These are phyloP conservation scores for Beauveria brongniartii DNA, from an alignment of 2,329 filamentous ascomycete genomes.

Conservation along the genomic window DNA sequence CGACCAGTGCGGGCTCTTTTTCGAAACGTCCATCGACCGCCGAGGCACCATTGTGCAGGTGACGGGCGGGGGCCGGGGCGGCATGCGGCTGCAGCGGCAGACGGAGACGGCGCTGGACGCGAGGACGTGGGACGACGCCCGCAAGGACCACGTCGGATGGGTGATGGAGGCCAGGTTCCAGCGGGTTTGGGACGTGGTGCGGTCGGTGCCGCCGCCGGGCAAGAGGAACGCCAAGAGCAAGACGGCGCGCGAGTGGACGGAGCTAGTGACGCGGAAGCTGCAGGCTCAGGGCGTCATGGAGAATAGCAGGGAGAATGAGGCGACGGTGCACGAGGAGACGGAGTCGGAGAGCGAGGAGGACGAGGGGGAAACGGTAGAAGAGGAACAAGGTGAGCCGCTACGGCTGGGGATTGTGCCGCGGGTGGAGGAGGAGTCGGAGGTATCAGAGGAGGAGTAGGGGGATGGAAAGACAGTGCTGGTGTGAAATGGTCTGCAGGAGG, in stretches of 20 bases:
- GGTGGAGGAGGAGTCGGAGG: neutral
- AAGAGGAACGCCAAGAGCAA: neutral
- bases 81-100: neutral
- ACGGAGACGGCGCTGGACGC: neutral
- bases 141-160: slow-evolving; percentile 5
- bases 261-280: neutral
- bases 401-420: neutral
- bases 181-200: neutral
- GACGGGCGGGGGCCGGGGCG: neutral
- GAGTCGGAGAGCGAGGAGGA: neutral
- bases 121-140: neutral
- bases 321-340: neutral
- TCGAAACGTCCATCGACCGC: neutral
- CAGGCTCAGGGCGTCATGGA: neutral
- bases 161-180: neutral
- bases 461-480: neutral
- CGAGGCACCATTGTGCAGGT: neutral
- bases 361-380: neutral
- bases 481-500: neutral
- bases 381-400: neutral
- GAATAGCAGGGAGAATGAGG: neutral
- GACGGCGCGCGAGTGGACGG: neutral
- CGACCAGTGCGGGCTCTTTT: slow-evolving; percentile 7
- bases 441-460: slow-evolving; percentile 4
- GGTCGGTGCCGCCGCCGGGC: neutral